Evolutionary conservation across 306 rosid species (phyloP).

Genomic region (Vigna radiata): DNA sequence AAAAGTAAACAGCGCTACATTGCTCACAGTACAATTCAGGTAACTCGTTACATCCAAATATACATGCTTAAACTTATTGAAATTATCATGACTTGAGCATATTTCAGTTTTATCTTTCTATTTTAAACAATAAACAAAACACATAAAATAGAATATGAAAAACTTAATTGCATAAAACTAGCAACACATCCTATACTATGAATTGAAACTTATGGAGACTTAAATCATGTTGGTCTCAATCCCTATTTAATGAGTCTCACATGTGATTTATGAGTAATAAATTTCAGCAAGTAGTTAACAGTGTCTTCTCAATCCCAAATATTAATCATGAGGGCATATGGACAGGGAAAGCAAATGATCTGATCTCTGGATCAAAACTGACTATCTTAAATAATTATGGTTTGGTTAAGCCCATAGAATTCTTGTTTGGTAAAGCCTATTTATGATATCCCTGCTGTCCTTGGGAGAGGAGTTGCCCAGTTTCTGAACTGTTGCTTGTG

Average conservation of each 20-base stretch:
- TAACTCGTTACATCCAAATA: slow-evolving; percentile 34
- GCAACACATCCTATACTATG: background rate
- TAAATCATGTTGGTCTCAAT: background rate
- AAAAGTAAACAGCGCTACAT: slow-evolving; percentile 77
- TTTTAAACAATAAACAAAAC: background rate
- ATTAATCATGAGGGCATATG: background rate
- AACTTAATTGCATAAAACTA: background rate
- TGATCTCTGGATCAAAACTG: background rate
- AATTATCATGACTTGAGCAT: background rate
- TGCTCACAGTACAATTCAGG: slow-evolving; percentile 99
- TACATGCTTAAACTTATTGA: slow-evolving; percentile 3
- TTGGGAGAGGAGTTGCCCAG: background rate
- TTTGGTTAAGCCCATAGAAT: background rate
- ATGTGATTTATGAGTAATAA: background rate
- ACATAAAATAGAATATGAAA: background rate
- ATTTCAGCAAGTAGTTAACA: background rate
- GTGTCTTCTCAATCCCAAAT: background rate
- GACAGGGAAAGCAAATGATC: background rate
- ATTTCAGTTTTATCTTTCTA: background rate
- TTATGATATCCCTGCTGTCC: background rate
- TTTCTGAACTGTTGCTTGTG: background rate
- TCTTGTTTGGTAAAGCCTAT: background rate
- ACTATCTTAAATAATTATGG: background rate
- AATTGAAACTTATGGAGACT: background rate
- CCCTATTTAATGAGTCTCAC: background rate